These are phyloP conservation scores for Purpureocillium takamizusanense DNA, from an alignment of 2,329 filamentous ascomycete species.

Conservation along the genomic window DNA sequence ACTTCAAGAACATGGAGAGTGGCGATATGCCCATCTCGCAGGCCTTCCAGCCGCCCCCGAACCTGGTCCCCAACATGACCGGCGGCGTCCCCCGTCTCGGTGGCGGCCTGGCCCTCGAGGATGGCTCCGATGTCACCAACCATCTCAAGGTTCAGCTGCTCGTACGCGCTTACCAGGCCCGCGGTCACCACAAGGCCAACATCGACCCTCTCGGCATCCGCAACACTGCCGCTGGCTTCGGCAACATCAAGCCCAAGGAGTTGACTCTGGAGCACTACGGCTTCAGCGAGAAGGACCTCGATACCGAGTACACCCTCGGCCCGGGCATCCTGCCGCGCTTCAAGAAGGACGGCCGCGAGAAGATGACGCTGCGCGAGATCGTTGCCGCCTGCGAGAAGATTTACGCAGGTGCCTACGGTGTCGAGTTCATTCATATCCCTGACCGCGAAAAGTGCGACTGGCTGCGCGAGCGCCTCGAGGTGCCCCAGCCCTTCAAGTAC, in stretches of 20 bases:
- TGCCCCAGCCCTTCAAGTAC: conserved; percentile 93
- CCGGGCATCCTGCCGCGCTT: conserved; percentile 94
- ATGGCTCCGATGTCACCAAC: conserved; percentile 80
- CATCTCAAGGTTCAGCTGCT: conserved; percentile 97
- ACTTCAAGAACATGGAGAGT: conserved; percentile 99
- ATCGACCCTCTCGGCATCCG: conserved; percentile 95
- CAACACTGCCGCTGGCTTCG: conserved; percentile 64
- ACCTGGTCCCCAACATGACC: conserved; percentile 72
- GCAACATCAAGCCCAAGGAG: conserved; percentile 84
- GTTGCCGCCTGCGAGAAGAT: conserved; percentile 87
- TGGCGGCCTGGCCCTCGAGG: conserved; percentile 57
- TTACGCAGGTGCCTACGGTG: conserved; percentile 94
- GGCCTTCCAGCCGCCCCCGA: conserved; percentile 93
- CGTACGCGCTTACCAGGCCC: conserved; percentile 93
- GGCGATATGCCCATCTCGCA: conserved; percentile 97
- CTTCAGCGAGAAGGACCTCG: conserved; percentile 89
- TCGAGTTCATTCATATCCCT: conserved; percentile 98
- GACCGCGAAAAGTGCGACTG: conserved; percentile 97
- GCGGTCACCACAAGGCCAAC: conserved; percentile 95
- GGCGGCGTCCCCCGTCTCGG: conserved; percentile 68
- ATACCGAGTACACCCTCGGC: conserved; percentile 83
- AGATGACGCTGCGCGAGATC: conserved; percentile 96
- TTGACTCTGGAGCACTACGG: conserved; percentile 88
- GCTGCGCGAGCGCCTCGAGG: conserved; percentile 90
- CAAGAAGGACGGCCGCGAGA: conserved; percentile 77